Evolutionary conservation across 192 early-diverging fungal genomes (phyloP), one percentile per base, ranked within the genome.

Genomic region (Coemansia sp.): DNA sequence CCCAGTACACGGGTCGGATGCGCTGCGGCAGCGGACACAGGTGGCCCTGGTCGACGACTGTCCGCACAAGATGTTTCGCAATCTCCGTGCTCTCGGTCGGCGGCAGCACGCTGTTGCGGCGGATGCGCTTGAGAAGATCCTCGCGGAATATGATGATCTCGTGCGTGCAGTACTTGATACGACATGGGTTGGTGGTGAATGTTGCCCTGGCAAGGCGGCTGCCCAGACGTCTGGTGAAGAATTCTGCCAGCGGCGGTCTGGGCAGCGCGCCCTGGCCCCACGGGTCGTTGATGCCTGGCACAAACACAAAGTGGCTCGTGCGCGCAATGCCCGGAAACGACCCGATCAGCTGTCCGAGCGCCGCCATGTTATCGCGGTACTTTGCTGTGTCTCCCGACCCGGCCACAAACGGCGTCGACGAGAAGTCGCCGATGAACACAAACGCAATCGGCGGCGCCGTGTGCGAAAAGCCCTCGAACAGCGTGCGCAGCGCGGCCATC

Each of bases 141-240:
- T 96, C 94, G 15, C 95, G 87, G 66, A 92, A 95, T 21, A 98
- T 83, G 2, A 96, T 88, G 52, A 98, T 91, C 65, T 98, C 96
- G 60, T 95, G 93, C 5, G 89, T 91, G 69, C 91, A 95, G 67
- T 94, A 96, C 62, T 90, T 89, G 72, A 98, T 93, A 39, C 92
- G 81, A 67, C 93, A 94, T 21, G 96, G 96, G 76, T 95, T 96
- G 26, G 88, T 91, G 1, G 90, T 74, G 73, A 96, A 94, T 1
- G 83, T 75, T 1, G 79, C 84, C 15, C 88, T 85, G 19, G 86
- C 74, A 7, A 94, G 67, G 0, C 90, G 87, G 4, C 74, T 70
- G 5, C 77, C 64, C 39, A 96, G 57, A 16, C 88, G 79, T 15
- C 77, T 71, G 0, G 91, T 91, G 62, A 93, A 92, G 59, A 82